These are phyloP conservation scores for Pseudozyma hubeiensis DNA, from an alignment of 1,284 basidiomycete genomes.

Conservation along the genomic window DNA sequence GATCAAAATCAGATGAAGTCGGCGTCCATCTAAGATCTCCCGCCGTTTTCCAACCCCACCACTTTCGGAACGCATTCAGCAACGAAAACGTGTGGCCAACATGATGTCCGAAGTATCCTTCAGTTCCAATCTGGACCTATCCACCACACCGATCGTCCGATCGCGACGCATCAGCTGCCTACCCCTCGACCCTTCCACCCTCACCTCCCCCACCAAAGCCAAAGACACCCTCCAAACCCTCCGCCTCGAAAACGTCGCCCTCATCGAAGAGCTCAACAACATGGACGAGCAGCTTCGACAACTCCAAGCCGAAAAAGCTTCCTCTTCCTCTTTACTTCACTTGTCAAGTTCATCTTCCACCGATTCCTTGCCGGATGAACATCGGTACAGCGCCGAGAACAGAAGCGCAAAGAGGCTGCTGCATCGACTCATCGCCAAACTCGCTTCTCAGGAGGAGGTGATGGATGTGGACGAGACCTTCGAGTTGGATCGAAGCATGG, in stretches of 20 bases:
- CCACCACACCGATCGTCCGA: constrained; percentile 8
- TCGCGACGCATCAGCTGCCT: constrained; percentile 22
- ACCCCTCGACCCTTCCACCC: constrained; percentile 12
- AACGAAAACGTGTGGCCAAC: neutral
- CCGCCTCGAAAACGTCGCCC: constrained; percentile 32
- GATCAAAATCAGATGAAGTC: constrained; percentile 6
- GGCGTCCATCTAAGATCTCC: too few relatives aligned
- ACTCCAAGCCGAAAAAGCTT: constrained; percentile 3
- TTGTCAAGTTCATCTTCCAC: constrained; percentile 5
- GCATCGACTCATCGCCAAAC: constrained; percentile 9
- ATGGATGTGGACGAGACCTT: constrained; percentile 4
- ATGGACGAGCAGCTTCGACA: constrained; percentile 2
- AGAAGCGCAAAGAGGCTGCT: constrained; percentile 21
- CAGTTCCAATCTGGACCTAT: neutral
- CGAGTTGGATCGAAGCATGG: constrained; percentile 28
- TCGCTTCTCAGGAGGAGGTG: constrained; percentile 6
- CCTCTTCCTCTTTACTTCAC: constrained; percentile 1
- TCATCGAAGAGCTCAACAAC: constrained; percentile 13
- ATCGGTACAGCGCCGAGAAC: constrained; percentile 5
- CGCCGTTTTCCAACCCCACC: too few relatives aligned
- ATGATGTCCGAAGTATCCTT: constrained; percentile 30
- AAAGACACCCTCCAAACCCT: constrained; percentile 9
- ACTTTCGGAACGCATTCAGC: too few relatives aligned
- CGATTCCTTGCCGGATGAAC: neutral
- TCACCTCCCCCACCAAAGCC: constrained; percentile 12